A percentile compares a stretch with the other conserved stretches of the same genome.
These are phyloP conservation scores for Polyporus arcularius DNA, from an alignment of 768 basidiomycete species.

Conservation along the genomic window DNA sequence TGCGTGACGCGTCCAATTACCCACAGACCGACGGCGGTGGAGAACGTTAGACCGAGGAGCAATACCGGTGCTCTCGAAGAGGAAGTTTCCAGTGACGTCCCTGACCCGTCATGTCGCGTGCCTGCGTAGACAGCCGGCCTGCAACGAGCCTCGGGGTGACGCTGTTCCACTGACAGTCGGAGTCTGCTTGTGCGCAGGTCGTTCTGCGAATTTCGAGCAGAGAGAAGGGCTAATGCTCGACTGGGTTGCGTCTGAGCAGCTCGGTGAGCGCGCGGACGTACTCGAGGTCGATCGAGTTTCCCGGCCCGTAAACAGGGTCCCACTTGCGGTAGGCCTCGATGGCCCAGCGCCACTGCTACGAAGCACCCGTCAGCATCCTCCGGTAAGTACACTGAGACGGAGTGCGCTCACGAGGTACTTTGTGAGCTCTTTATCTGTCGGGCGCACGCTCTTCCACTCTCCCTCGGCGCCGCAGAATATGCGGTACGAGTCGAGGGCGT, in stretches of 20 bases:
- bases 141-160: too few species aligned
- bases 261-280: slow-evolving; percentile 3
- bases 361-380: neutral
- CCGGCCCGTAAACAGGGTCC: slow-evolving; percentile 46
- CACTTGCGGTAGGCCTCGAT: slow-evolving; percentile 51
- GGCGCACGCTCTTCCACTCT: slow-evolving; percentile 65
- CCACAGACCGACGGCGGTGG: too few species aligned
- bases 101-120: too few species aligned
- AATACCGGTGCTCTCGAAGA: too few species aligned
- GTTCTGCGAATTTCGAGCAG: too few species aligned
- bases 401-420: slow-evolving; percentile 60
- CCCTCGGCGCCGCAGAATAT: slow-evolving; percentile 56
- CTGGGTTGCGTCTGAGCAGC: neutral
- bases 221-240: neutral
- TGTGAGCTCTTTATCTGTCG: slow-evolving; percentile 69
- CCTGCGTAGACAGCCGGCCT: too few species aligned
- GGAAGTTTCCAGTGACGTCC: too few species aligned
- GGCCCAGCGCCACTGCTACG: slow-evolving; percentile 79
- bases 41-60: too few species aligned
- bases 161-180: too few species aligned
- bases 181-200: too few species aligned
- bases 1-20: too few species aligned
- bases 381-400: neutral
- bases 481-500: slow-evolving; percentile 76
- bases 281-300: slow-evolving; percentile 36